phyloP scores from a whole-genome alignment of 2,329 filamentous ascomycete species.

The Cladosporium sp. region DNA sequence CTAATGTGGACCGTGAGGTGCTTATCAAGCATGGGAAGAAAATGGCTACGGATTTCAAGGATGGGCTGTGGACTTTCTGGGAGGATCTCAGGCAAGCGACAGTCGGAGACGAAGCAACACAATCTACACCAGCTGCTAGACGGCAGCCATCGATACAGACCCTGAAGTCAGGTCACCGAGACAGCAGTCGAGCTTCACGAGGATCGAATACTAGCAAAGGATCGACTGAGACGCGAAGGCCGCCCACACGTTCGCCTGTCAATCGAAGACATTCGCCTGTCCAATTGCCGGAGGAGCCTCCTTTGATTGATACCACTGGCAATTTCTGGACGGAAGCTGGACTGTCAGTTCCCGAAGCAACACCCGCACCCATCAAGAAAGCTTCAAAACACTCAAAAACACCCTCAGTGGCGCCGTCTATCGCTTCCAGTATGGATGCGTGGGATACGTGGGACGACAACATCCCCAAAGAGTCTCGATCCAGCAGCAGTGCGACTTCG shows the following conservation, averaged over 20 bases:
- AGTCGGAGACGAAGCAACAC: conserved; percentile 86
- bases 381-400: conserved; percentile 28
- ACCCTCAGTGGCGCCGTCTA: conserved; percentile 29
- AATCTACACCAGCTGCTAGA: conserved; percentile 49
- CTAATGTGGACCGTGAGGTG: conserved; percentile 51
- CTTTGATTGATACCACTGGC: conserved; percentile 14
- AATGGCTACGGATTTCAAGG: conserved; percentile 84
- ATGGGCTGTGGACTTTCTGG: conserved; percentile 90
- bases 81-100: conserved; percentile 95
- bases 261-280: conserved; percentile 2
- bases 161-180: conserved; percentile 15
- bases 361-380: conserved; percentile 31
- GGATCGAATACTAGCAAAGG: conserved; percentile 26
- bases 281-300: conserved; percentile 9
- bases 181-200: conserved; percentile 22
- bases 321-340: conserved; percentile 36
- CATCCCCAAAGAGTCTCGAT: conserved; percentile 29
- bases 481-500: conserved; percentile 25
- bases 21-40: conserved; percentile 66
- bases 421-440: conserved; percentile 30
- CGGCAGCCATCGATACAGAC: conserved; percentile 34
- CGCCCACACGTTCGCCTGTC: conserved; percentile 21
- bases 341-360: conserved; percentile 23
- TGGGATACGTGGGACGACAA: conserved; percentile 38
- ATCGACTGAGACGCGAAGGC: conserved; percentile 25